A percentile compares a stretch with the other conserved stretches of the same genome.
phyloP scores from a whole-genome alignment of 352 stramenopile genomes.

The Pythium aristosporum region DNA sequence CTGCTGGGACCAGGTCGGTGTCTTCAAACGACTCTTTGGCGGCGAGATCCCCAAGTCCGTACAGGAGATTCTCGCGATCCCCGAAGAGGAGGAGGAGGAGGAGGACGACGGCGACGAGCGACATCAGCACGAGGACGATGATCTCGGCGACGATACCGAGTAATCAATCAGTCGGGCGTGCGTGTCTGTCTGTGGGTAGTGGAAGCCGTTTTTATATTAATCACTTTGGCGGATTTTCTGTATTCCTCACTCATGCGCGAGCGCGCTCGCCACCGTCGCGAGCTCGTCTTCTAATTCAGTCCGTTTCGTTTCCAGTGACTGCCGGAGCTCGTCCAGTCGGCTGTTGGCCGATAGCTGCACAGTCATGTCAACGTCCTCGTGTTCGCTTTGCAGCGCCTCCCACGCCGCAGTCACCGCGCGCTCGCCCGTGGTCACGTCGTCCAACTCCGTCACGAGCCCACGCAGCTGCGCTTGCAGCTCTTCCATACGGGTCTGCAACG shows the following conservation, averaged over 20 bases:
- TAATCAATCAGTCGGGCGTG: background rate
- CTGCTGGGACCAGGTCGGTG: constrained; percentile 79
- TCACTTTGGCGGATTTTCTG: background rate
- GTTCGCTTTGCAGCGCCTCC: constrained; percentile 38
- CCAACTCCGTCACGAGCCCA: constrained; percentile 40
- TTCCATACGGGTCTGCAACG: constrained; percentile 63
- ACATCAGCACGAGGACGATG: constrained; percentile 4
- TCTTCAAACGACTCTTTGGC: constrained; percentile 81
- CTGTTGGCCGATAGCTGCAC: constrained; percentile 48
- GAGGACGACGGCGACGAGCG: constrained; percentile 1
- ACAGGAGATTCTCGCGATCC: constrained; percentile 54
- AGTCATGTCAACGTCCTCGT: constrained; percentile 75
- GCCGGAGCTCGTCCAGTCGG: constrained; percentile 16
- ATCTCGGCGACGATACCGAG: constrained; percentile 13
- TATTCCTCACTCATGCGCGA: background rate
- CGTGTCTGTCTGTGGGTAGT: too few species aligned
- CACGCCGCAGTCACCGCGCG: constrained; percentile 35
- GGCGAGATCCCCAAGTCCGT: constrained; percentile 64
- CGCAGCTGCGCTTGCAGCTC: constrained; percentile 43
- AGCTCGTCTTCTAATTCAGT: constrained; percentile 9
- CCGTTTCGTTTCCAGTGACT: constrained; percentile 2
- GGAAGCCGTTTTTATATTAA: constrained; percentile 5
- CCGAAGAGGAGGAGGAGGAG: constrained; percentile 33
- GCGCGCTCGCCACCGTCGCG: background rate
- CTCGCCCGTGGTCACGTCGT: constrained; percentile 50